phyloP scores from a whole-genome alignment of 2,329 filamentous ascomycete genomes.

The Dothideomycetidae sp. region DNA sequence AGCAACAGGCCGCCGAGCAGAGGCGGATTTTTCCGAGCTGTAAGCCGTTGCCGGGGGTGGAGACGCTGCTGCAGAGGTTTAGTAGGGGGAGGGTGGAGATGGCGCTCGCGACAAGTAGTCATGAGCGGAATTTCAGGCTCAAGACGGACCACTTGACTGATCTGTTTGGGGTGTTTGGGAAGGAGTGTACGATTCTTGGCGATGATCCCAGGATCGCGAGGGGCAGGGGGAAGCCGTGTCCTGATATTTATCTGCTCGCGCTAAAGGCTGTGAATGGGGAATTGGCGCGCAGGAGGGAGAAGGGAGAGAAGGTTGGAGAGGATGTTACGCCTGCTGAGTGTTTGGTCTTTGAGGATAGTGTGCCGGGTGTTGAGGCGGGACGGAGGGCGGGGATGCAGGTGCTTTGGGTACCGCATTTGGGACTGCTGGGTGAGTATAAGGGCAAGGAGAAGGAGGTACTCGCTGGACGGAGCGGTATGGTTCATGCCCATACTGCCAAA shows the following conservation, averaged over 20 bases:
- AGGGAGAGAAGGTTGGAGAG: conserved; percentile 2
- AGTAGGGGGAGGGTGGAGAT: conserved; percentile 45
- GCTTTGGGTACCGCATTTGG: conserved; percentile 16
- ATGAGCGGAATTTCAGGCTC: conserved; percentile 55
- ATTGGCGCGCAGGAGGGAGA: conserved; percentile 28
- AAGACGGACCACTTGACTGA: conserved; percentile 50
- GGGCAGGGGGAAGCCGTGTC: conserved; percentile 83
- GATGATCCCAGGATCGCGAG: conserved; percentile 65
- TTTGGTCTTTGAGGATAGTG: conserved; percentile 45
- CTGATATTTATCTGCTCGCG: conserved; percentile 86
- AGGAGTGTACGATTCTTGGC: conserved; percentile 61
- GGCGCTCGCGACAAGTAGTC: conserved; percentile 73
- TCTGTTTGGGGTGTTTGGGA: conserved; percentile 47
- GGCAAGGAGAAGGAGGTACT: conserved; percentile 70
- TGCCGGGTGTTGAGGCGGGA: conserved; percentile 83
- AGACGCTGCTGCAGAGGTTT: conserved; percentile 50
- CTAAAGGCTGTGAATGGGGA: conserved; percentile 70
- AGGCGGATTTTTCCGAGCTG: conserved; percentile 55
- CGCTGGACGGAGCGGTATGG: conserved; percentile 58
- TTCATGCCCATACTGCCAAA: conserved; percentile 43
- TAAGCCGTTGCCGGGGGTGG: conserved; percentile 67
- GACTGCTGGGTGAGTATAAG: conserved; percentile 17
- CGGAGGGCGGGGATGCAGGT: conserved; percentile 65
- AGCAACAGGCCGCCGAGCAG: conserved; percentile 50
- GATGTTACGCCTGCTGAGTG: conserved; percentile 39